Conservation (phyloP, 352 stramenopile genomes). For the Globisporangium apiculatum region DNA sequence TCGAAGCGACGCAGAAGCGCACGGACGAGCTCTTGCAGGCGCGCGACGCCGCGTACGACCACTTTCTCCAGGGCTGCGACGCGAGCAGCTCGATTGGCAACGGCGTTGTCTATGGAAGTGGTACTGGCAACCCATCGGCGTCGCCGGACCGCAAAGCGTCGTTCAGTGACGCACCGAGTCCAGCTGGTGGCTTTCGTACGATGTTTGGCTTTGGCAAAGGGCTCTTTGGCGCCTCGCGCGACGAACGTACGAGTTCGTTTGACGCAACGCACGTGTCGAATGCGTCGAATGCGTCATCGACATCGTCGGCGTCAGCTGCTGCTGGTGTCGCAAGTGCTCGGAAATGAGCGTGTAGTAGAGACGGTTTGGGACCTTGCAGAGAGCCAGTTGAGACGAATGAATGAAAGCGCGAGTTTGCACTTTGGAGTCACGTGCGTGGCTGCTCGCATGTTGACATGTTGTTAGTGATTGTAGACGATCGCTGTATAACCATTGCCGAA, state of each 20-base stretch:
- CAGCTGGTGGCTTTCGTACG: conserved; percentile 30
- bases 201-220: conserved; percentile 71
- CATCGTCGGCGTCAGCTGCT: not conserved
- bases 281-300: conserved; percentile 9
- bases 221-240: conserved; percentile 47
- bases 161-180: conserved; percentile 27
- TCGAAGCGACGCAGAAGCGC: conserved; percentile 61
- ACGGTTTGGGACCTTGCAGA: too few relatives aligned
- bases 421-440: too few relatives aligned
- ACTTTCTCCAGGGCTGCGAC: conserved; percentile 61
- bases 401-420: too few relatives aligned
- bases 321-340: conserved; percentile 3
- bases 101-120: conserved; percentile 8
- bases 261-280: conserved; percentile 28
- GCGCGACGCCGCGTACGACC: conserved; percentile 69
- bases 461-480: too few relatives aligned
- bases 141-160: conserved; percentile 27
- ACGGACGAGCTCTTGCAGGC: conserved; percentile 69
- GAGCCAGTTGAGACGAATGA: too few relatives aligned
- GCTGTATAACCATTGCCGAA: too few relatives aligned
- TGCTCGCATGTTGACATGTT: too few relatives aligned
- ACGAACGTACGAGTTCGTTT: conserved; percentile 50
- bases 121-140: conserved; percentile 1
- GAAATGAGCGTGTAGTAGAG: conserved; percentile 5
- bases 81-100: conserved; percentile 16